Evolutionary conservation across 208 protist species (phyloP).

Genomic region (Crithidia expoeki): DNA sequence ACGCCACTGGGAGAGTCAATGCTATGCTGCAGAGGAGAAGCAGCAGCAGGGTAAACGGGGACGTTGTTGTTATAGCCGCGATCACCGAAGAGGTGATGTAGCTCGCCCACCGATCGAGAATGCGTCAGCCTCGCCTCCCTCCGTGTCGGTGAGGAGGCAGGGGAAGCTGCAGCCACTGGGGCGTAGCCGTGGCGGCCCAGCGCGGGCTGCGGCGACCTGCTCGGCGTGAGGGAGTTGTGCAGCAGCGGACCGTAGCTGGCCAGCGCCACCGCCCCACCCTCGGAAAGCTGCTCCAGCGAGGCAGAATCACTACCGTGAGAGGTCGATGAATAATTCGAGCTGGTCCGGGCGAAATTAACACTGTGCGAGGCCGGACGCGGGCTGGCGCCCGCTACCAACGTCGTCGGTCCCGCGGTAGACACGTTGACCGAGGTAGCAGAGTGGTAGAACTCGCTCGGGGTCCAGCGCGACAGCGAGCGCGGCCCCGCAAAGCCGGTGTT

Average conservation of each 20-base stretch:
- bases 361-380: conserved; percentile 7
- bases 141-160: background rate
- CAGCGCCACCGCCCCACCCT: background rate
- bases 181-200: background rate
- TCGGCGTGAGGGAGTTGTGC: conserved; percentile 7
- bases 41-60: background rate
- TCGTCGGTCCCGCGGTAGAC: background rate
- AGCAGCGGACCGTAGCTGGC: conserved; percentile 8
- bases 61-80: conserved; percentile 1
- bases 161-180: background rate
- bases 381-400: conserved; percentile 1
- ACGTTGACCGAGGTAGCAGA: background rate
- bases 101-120: conserved; percentile 30
- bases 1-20: conserved; percentile 1
- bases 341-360: background rate
- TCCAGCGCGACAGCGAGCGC: conserved; percentile 16
- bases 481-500: background rate
- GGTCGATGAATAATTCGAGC: conserved; percentile 6
- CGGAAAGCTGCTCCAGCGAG: background rate
- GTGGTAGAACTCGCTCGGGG: background rate
- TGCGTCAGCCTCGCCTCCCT: conserved; percentile 4
- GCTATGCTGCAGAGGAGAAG: conserved; percentile 4
- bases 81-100: conserved; percentile 26
- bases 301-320: conserved; percentile 13
- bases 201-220: background rate